Conservation (phyloP, 139 green algal species). For the Chlamydomonas sphaeroides region DNA sequence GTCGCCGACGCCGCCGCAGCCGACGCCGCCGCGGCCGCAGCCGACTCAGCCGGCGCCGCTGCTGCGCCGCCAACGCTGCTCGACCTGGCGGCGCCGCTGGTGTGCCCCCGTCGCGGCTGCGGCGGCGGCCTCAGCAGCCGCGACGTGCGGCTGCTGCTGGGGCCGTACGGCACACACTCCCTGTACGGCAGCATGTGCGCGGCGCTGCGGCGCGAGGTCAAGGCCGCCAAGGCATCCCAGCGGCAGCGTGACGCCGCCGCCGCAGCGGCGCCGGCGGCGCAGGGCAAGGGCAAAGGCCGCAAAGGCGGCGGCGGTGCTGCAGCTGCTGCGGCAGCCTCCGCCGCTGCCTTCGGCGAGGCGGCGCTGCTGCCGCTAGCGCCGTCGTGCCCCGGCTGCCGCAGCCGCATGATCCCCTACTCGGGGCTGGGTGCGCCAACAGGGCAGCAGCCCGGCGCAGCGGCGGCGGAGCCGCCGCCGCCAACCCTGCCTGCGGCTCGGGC, state of each 20-base stretch:
- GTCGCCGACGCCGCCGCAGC: no score
- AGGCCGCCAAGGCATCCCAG: background rate
- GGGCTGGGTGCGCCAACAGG: no score
- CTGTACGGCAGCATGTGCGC: background rate
- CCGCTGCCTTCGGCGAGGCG: no score
- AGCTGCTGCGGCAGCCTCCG: background rate
- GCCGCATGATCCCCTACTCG: background rate
- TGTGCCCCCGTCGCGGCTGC: background rate
- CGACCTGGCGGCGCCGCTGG: slow-evolving; percentile 15
- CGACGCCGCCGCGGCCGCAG: background rate
- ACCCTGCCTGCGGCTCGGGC: background rate
- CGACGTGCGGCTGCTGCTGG: slow-evolving; percentile 27
- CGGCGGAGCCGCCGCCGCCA: background rate
- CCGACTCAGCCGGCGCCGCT: background rate
- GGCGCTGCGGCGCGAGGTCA: slow-evolving; percentile 7
- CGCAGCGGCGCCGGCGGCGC: background rate
- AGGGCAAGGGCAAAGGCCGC: no score
- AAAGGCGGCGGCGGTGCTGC: no score
- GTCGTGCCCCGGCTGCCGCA: background rate
- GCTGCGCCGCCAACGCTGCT: background rate
- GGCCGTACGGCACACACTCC: background rate
- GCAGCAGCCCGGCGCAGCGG: no score
- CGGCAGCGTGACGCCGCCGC: no score
- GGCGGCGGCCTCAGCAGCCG: slow-evolving; percentile 18
- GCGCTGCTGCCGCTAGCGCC: slow-evolving; percentile 9